A percentile compares a stretch with the other conserved stretches of the same genome.
phyloP scores from a whole-genome alignment of 352 stramenopile genomes.

The Globisporangium heterothallicum region DNA sequence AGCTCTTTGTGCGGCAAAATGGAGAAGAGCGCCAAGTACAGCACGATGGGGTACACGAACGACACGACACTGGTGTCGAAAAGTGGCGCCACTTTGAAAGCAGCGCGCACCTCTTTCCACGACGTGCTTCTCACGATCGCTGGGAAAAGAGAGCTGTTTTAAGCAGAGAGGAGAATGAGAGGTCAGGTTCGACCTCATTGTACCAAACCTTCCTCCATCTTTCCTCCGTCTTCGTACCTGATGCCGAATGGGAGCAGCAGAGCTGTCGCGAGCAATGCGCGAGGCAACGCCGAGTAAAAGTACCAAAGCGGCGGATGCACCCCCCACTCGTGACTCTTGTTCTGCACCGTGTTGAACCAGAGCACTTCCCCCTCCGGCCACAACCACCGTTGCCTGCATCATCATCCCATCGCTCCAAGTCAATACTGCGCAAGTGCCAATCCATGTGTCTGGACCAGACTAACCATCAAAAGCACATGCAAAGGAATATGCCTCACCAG shows the following conservation, averaged over 20 bases:
- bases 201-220: too few relatives aligned
- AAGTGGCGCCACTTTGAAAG: constrained; percentile 34
- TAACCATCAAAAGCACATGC: too few relatives aligned
- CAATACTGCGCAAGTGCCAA: too few relatives aligned
- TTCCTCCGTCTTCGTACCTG: too few relatives aligned
- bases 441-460: too few relatives aligned
- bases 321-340: constrained; percentile 97
- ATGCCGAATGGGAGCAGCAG: constrained; percentile 81
- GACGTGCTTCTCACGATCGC: constrained; percentile 35
- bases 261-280: constrained; percentile 74
- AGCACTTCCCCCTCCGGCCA: constrained; percentile 98
- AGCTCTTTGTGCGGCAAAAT: constrained; percentile 98
- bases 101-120: constrained; percentile 27
- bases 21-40: constrained; percentile 95
- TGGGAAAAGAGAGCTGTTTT: constrained; percentile 38
- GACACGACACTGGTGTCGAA: constrained; percentile 45
- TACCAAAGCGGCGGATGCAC: constrained; percentile 96
- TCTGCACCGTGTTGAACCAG: constrained; percentile 95
- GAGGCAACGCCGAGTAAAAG: constrained; percentile 91
- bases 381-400: constrained; percentile 70
- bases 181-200: too few relatives aligned
- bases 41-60: constrained; percentile 58
- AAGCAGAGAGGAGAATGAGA: constrained; percentile 3
- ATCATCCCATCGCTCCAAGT: too few relatives aligned
- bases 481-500: constrained; percentile 46